Conservation (phyloP, 805 yeast genomes). For the Candida suzukii region DNA sequence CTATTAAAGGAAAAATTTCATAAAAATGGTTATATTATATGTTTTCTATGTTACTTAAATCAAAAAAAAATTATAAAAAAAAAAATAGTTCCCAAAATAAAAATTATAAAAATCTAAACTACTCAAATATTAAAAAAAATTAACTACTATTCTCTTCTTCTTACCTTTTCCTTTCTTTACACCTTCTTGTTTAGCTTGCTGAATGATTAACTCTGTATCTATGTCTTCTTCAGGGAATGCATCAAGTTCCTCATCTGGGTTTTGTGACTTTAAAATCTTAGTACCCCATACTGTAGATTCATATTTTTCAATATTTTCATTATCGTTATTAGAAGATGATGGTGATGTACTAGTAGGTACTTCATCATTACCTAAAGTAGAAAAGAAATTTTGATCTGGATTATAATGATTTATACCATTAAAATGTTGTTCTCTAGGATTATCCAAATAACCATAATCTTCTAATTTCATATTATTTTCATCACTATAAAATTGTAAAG, state of each 20-base stretch:
- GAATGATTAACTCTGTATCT: slow-evolving; percentile 37
- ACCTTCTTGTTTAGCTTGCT: slow-evolving; percentile 44
- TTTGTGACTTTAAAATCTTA: slow-evolving; percentile 35
- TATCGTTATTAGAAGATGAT: no score
- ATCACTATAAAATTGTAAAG: slow-evolving; percentile 49
- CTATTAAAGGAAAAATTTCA: no score
- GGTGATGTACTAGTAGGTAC: background rate
- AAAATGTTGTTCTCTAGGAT: background rate
- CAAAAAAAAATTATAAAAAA: no score
- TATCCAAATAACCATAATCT: slow-evolving; percentile 23
- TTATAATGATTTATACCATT: slow-evolving; percentile 8
- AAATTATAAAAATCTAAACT: no score
- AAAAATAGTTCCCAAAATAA: no score
- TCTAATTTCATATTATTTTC: slow-evolving; percentile 40
- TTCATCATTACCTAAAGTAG: background rate
- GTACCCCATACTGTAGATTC: slow-evolving; percentile 74
- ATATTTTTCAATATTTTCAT: no score
- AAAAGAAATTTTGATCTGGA: slow-evolving; percentile 5
- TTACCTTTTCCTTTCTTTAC: slow-evolving; percentile 32
- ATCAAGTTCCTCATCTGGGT: slow-evolving; percentile 28
- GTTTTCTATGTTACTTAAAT: no score
- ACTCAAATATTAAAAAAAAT: slow-evolving; percentile 6
- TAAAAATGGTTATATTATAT: no score
- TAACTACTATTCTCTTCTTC: slow-evolving; percentile 33
- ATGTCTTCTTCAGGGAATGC: slow-evolving; percentile 40